Evolutionary conservation across 2,329 filamentous ascomycete genomes (phyloP).

Genomic region (Venturia oleaginea): DNA sequence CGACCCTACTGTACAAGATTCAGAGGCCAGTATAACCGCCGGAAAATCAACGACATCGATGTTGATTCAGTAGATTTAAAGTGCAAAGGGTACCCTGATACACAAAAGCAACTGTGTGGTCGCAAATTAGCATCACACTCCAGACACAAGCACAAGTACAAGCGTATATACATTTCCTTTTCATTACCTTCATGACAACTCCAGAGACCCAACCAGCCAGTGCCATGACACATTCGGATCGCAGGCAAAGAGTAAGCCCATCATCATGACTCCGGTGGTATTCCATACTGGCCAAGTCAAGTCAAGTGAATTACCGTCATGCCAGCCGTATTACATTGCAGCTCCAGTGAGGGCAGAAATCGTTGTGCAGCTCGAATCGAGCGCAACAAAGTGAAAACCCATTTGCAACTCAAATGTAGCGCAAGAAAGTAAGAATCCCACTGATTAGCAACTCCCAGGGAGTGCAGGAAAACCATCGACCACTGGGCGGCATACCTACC

Average conservation of each 20-base stretch:
- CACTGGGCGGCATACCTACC: neutral
- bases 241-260: neutral
- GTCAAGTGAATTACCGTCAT: neutral
- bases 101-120: no score
- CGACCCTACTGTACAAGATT: no score
- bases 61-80: no score
- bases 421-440: neutral
- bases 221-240: neutral
- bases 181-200: neutral
- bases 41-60: no score
- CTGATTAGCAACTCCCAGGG: neutral
- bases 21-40: no score
- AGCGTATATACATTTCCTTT: no score
- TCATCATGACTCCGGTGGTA: neutral
- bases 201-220: neutral
- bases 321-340: neutral
- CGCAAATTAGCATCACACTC: no score
- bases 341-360: neutral
- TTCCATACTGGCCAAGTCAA: neutral
- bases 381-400: neutral
- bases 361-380: neutral
- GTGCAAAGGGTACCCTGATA: no score
- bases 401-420: neutral
- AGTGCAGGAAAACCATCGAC: neutral
- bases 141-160: no score